Evolutionary conservation across 805 yeast species (phyloP).

Genomic region (Barnettozyma vustinii): DNA sequence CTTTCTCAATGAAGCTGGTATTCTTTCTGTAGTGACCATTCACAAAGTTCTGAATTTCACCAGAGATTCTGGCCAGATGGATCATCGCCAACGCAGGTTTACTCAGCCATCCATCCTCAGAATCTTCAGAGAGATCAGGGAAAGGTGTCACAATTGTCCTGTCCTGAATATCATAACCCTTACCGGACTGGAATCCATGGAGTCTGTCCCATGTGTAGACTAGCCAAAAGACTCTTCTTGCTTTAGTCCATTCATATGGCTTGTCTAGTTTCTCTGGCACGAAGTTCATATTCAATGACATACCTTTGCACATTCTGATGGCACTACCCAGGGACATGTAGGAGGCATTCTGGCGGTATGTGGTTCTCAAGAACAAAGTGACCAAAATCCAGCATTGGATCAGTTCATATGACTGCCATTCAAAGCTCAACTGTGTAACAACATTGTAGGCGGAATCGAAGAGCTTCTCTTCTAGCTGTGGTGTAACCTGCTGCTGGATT

Average conservation of each 20-base stretch:
- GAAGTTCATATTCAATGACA: constrained; percentile 35
- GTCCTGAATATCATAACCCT: constrained; percentile 33
- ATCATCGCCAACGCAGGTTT: constrained; percentile 41
- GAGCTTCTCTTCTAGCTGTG: constrained; percentile 35
- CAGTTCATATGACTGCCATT: constrained; percentile 48
- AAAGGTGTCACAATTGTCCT: constrained; percentile 31
- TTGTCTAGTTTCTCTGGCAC: constrained; percentile 22
- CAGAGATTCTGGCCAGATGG: constrained; percentile 37
- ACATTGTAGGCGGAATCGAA: constrained; percentile 37
- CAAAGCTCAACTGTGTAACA: constrained; percentile 36
- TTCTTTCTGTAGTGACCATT: constrained; percentile 9
- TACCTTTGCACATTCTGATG: constrained; percentile 37
- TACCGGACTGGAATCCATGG: constrained; percentile 48
- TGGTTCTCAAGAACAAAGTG: constrained; percentile 37
- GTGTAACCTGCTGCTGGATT: constrained; percentile 18
- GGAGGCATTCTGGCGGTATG: constrained; percentile 40
- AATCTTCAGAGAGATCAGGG: constrained; percentile 20
- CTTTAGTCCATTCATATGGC: constrained; percentile 38
- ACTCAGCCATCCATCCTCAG: constrained; percentile 40
- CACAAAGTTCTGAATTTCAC: constrained; percentile 29
- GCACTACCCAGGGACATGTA: constrained; percentile 39
- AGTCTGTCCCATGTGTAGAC: constrained; percentile 50
- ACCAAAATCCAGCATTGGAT: constrained; percentile 46
- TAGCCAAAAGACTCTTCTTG: constrained; percentile 49
- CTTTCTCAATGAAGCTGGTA: constrained; percentile 18